Base-by-base conservation (phyloP, 2,329 filamentous ascomycete genomes). In the Scedosporium minutisporum region DNA sequence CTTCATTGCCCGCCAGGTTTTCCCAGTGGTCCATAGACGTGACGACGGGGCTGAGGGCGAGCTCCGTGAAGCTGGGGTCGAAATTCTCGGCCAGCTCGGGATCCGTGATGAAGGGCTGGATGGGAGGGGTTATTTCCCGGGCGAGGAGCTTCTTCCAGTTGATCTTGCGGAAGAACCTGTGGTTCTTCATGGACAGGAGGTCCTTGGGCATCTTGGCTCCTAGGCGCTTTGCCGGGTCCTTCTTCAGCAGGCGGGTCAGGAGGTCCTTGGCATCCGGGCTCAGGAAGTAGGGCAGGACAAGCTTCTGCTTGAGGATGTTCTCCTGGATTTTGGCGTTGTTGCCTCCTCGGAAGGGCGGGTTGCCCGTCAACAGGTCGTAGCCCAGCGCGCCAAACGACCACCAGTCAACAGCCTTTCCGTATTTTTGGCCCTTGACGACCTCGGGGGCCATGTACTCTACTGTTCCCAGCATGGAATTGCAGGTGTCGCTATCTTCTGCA, bases 401-500 rank as follows among this genome's bases (percentile, higher is more conserved):
- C 93, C 93, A 99, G 77, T 99, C 95, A 18, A 97, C 96, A 1
- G 92, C 88, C 74, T 93, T 93, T 70, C 93, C 93, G 73, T 99
- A 99, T 67, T 90, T 87, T 67, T 90, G 87, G 65, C 92, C 93
- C 65, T 87, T 84, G 65, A 99, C 86, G 60, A 99, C 90, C 76
- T 99, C 95, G 0, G 95, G 95, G 0, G 95, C 96, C 95, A 99
- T 99, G 82, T 99, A 99, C 73, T 97, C 95, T 64, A 97, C 88
- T 0, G 95, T 99, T 60, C 95, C 95, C 9, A 97, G 85, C 67
- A 97, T 89, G 51, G 91, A 96, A 75, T 92, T 91, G 80, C 93
- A 97, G 62, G 74, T 78, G 51, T 86, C 86, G 3, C 71, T 69
- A 21, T 71, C 70, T 63, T 92, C 87, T 16, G 95, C 83, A 0